Conservation (phyloP, 768 basidiomycete genomes). For the Kwoniella dendrophila region DNA sequence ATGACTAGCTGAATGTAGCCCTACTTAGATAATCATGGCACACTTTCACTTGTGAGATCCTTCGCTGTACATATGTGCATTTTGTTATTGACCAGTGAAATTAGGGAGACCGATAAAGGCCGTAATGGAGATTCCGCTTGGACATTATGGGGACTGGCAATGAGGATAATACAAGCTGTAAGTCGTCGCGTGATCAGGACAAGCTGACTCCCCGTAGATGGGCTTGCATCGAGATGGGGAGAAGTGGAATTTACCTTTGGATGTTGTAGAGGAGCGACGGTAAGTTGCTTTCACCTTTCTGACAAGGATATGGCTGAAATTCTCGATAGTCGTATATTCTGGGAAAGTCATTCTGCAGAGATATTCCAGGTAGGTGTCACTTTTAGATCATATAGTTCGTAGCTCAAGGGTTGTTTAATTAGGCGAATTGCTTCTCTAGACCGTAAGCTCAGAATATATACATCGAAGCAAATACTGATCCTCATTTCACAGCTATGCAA, state of each 20-base stretch:
- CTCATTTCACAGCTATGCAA: neutral
- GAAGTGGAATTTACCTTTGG: slow-evolving; percentile 21
- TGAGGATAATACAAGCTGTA: slow-evolving; percentile 32
- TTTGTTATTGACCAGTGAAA: slow-evolving; percentile 11
- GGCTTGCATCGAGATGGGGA: slow-evolving; percentile 26
- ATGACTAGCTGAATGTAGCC: neutral
- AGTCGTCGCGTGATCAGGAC: neutral
- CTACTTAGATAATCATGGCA: slow-evolving; percentile 24
- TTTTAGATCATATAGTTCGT: slow-evolving; percentile 2
- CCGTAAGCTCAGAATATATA: slow-evolving; percentile 4
- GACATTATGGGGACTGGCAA: slow-evolving; percentile 38
- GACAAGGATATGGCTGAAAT: neutral
- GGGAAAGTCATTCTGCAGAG: slow-evolving; percentile 26
- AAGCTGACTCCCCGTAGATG: slow-evolving; percentile 14
- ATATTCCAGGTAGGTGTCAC: slow-evolving; percentile 20
- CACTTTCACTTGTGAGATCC: slow-evolving; percentile 22
- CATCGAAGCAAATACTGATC: neutral
- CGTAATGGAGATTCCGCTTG: slow-evolving; percentile 37
- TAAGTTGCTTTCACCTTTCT: neutral
- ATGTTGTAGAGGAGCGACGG: slow-evolving; percentile 22
- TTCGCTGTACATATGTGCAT: neutral
- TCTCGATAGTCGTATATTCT: slow-evolving; percentile 19
- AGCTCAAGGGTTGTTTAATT: neutral
- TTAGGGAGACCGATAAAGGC: slow-evolving; percentile 32
- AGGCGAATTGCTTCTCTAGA: slow-evolving; percentile 23